A percentile compares a stretch with the other conserved stretches of the same genome.
phyloP scores from a whole-genome alignment of 2,329 filamentous ascomycete genomes.

The Calonectria leucothoes region DNA sequence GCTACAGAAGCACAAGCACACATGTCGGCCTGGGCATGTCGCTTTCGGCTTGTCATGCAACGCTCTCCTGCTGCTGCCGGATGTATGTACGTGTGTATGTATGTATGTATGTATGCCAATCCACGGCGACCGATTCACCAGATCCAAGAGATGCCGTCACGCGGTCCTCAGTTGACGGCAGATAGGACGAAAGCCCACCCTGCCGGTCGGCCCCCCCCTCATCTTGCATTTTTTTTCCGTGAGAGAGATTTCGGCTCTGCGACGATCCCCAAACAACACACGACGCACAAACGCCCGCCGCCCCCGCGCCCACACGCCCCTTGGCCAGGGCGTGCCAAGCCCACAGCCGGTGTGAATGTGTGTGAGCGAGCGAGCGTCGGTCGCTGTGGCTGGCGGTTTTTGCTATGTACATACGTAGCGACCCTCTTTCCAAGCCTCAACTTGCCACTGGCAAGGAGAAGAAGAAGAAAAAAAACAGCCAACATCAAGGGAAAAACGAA shows the following conservation, averaged over 20 bases:
- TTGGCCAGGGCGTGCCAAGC: not conserved
- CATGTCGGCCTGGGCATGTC: not conserved
- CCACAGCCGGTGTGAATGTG: not conserved
- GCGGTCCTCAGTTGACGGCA: not conserved
- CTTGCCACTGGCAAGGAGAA: not conserved
- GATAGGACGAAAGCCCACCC: constrained; percentile 1
- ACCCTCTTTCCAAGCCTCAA: not conserved
- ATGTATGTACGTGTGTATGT: no score
- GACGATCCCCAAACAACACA: constrained; percentile 13
- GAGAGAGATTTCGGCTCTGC: constrained; percentile 19
- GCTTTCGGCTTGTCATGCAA: not conserved
- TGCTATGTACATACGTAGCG: not conserved
- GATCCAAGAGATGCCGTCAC: not conserved
- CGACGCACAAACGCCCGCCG: not conserved
- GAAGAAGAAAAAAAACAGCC: not conserved
- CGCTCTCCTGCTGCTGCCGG: not conserved
- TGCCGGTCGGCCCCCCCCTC: not conserved
- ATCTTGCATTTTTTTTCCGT: constrained; percentile 22
- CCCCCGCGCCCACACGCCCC: not conserved
- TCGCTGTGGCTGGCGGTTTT: not conserved
- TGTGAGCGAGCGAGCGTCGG: not conserved
- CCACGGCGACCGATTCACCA: not conserved
- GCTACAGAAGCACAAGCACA: not conserved
- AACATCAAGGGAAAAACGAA: not conserved
- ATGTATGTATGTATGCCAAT: no score